Evolutionary conservation across 2,329 filamentous ascomycete species (phyloP), one percentile per base, ranked within the genome.

Genomic region (Diplocarpon mali): DNA sequence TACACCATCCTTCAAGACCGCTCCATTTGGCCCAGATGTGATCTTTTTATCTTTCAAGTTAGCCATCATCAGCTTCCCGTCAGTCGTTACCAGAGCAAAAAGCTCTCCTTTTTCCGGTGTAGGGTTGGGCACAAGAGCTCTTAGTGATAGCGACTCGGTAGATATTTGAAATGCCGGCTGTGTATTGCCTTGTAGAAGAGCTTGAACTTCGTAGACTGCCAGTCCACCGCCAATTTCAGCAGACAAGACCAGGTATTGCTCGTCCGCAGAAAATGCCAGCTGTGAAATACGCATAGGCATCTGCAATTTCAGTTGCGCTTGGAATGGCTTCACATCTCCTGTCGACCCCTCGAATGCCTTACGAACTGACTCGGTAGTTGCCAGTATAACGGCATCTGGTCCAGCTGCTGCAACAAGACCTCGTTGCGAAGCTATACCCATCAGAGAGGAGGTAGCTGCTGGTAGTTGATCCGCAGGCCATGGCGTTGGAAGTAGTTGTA

Each of bases 221-320:
- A 98, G 67, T 4, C 88, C 87, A 29, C 87, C 84, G 10, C 85
- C 84, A 44, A 75, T 70, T 64, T 95, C 85, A 2, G 86, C 85
- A 10, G 86, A 87, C 20, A 95, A 69, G 30, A 95, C 75, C 48
- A 98, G 69, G 55, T 83, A 87, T 55, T 78, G 78, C 61, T 95
- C 93, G 57, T 93, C 85, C n/a, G 85, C 76, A 0, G 87, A 90
- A 62, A 98, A 98, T 13, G 82, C 80, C 15, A 98, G 71, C 62
- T 98, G 92, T 10, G 87, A 93, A 43, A 95, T 75, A 55, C 83
- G 80, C 58, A 79, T 74, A 9, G 84, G 76, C 57, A 93, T 73
- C 1, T 79, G 69, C 6, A 96, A 73, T 47, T 72, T 82, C 41
- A 85, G 69, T 61, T 90, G 78, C 2, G 89, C 83, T 48, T 78